phyloP scores from a whole-genome alignment of 352 stramenopile species.

The Phytophthora agathidicida region DNA sequence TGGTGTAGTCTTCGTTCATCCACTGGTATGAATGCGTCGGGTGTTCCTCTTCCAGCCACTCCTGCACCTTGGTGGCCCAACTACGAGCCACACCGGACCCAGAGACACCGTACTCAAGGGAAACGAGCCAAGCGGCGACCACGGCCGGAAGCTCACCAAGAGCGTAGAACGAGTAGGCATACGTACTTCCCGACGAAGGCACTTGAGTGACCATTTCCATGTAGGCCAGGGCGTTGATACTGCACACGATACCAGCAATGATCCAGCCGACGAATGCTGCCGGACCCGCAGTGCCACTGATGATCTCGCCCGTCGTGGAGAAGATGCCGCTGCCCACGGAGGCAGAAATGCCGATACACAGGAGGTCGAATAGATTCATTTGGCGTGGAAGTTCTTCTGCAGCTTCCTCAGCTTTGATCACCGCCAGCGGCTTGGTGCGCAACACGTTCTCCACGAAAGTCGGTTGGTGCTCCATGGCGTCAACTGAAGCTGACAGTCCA shows the following conservation, averaged over 20 bases:
- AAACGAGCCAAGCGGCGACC: slow-evolving; percentile 86
- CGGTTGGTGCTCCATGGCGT: slow-evolving; percentile 41
- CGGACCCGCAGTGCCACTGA: slow-evolving; percentile 80
- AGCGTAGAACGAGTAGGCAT: slow-evolving; percentile 93
- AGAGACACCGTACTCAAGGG: slow-evolving; percentile 93
- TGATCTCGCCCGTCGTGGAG: slow-evolving; percentile 76
- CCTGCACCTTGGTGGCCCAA: slow-evolving; percentile 92
- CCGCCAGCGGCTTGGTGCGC: slow-evolving; percentile 72
- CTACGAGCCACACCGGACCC: slow-evolving; percentile 90
- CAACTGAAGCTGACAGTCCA: background rate
- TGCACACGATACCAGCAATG: slow-evolving; percentile 82
- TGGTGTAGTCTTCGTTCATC: slow-evolving; percentile 66
- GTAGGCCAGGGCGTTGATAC: slow-evolving; percentile 87
- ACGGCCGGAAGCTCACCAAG: slow-evolving; percentile 93
- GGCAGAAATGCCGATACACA: slow-evolving; percentile 92
- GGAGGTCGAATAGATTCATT: slow-evolving; percentile 88
- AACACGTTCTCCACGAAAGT: slow-evolving; percentile 60
- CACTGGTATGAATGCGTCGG: slow-evolving; percentile 45
- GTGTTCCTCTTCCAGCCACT: slow-evolving; percentile 61
- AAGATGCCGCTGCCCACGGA: slow-evolving; percentile 95
- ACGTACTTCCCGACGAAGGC: slow-evolving; percentile 89
- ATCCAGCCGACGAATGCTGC: slow-evolving; percentile 82
- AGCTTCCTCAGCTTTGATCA: slow-evolving; percentile 80
- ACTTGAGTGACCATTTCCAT: slow-evolving; percentile 90
- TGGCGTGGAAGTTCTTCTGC: slow-evolving; percentile 71